Evolutionary conservation across 169 alveolate genomes (phyloP), one percentile per base, ranked within the genome.

Genomic region (Theileria parva): DNA sequence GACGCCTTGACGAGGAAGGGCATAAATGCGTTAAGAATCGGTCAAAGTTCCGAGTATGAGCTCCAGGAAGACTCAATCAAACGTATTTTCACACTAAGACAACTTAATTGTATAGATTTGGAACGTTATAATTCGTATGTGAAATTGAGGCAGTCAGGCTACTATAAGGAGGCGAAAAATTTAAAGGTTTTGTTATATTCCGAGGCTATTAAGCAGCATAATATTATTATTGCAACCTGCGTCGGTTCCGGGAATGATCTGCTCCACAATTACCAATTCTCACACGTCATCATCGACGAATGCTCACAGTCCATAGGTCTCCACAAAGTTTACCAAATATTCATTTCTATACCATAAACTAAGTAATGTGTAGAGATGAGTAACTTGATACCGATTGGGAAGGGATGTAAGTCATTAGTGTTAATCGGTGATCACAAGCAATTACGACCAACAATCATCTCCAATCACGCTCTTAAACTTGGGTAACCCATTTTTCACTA

Each of bases 381-480:
- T 59, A 84, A 88, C 28, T 66, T 93, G 37, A 92, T 93, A 2
- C 95, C 96, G 27, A 71, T 93, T 48, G 91, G 91, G 60, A 93
- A 92, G 79, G 92, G 95, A 0, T 92, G 98, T 39, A 94, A 90
- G 64, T 92, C 95, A 74, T 91, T 96, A 53, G 95, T 96, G 44
- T 89, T 96, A 64, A 95, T 96, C 3, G 99, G 99, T 1, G 99
- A 98, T 88, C 99, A 95, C 86, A 96, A 95, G 88, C 98, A 98
- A 81, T 94, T 97, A 53, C 97, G 99, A n/a, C 99, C 99, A 5
- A 97, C 99, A 25, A 97, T 97, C 19, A 93, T 97, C 65, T 93
- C 97, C 2, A 85, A 93, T 61, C 94, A 90, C 28, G 98, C 97
- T 13, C 71, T 86, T 15, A 80, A 74, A n/a, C 74, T 78, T 64